These are phyloP conservation scores for Saturnispora zaruensis DNA, from an alignment of 805 yeast species.

Conservation along the genomic window DNA sequence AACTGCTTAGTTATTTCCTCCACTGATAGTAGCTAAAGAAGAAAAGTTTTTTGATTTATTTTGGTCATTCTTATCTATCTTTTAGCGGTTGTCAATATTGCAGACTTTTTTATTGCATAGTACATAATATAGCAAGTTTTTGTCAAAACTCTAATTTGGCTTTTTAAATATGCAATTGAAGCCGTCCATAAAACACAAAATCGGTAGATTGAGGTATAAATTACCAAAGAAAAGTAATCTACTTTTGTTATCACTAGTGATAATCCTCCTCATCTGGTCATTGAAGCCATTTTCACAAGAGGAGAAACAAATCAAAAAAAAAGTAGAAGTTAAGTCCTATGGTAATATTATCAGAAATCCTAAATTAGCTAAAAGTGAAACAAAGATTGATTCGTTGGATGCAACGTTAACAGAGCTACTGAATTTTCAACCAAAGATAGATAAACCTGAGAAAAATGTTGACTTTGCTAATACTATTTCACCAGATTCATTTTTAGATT, in stretches of 20 bases:
- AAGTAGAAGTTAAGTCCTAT: background rate
- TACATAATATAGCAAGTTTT: background rate
- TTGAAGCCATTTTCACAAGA: background rate
- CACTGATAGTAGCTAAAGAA: no score
- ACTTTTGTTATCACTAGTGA: background rate
- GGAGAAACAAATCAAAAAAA: background rate
- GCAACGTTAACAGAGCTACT: background rate
- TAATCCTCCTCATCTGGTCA: background rate
- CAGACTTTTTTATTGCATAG: background rate
- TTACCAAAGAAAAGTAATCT: background rate
- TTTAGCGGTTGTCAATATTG: background rate
- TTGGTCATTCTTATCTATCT: no score
- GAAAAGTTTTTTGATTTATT: no score
- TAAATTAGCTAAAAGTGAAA: background rate
- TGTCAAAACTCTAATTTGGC: no score
- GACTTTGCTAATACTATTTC: background rate
- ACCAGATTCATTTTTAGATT: background rate
- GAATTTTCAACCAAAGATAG: background rate
- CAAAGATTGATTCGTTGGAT: conserved; percentile 1
- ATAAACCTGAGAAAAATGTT: background rate
- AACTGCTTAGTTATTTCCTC: no score
- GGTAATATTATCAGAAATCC: conserved; percentile 2
- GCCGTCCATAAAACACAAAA: background rate
- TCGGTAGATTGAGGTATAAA: background rate
- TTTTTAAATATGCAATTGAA: background rate